Evolutionary conservation across 2,329 filamentous ascomycete genomes (phyloP).

Genomic region (Aspergillus sojae): DNA sequence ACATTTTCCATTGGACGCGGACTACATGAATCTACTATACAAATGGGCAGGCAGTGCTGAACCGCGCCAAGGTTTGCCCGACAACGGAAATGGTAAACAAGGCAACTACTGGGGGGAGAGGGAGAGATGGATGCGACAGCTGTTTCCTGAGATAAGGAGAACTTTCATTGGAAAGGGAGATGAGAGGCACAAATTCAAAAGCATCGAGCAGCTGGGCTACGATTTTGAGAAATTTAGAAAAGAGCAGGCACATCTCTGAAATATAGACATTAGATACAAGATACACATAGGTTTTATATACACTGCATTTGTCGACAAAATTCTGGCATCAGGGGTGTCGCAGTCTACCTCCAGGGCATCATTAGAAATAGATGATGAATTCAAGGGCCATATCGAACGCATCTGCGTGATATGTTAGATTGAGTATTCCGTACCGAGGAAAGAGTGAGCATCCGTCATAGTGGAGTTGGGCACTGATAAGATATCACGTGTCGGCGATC

Average conservation of each 20-base stretch:
- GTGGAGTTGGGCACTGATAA: slow-evolving; percentile 25
- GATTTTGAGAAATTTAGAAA: slow-evolving; percentile 50
- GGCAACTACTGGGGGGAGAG: slow-evolving; percentile 72
- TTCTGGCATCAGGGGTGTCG: too few species aligned
- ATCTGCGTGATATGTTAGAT: neutral
- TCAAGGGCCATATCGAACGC: neutral
- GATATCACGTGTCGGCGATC: slow-evolving; percentile 37
- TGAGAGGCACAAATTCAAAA: slow-evolving; percentile 58
- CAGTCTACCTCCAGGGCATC: neutral
- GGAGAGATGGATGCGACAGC: slow-evolving; percentile 71
- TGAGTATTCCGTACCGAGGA: neutral
- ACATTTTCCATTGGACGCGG: slow-evolving; percentile 50
- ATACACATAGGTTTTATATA: neutral
- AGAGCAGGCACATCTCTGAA: slow-evolving; percentile 18
- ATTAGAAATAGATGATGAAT: neutral
- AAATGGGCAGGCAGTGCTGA: slow-evolving; percentile 45
- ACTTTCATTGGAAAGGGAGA: slow-evolving; percentile 70
- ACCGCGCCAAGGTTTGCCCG: slow-evolving; percentile 41
- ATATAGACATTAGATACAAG: neutral
- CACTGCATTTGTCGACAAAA: neutral
- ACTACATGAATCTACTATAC: slow-evolving; percentile 49
- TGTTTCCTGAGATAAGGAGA: slow-evolving; percentile 70
- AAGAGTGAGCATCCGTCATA: neutral
- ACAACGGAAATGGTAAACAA: slow-evolving; percentile 61
- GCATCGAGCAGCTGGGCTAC: slow-evolving; percentile 73